These are phyloP conservation scores for Mycena citricolor DNA, from an alignment of 1,284 basidiomycete genomes.

Conservation along the genomic window DNA sequence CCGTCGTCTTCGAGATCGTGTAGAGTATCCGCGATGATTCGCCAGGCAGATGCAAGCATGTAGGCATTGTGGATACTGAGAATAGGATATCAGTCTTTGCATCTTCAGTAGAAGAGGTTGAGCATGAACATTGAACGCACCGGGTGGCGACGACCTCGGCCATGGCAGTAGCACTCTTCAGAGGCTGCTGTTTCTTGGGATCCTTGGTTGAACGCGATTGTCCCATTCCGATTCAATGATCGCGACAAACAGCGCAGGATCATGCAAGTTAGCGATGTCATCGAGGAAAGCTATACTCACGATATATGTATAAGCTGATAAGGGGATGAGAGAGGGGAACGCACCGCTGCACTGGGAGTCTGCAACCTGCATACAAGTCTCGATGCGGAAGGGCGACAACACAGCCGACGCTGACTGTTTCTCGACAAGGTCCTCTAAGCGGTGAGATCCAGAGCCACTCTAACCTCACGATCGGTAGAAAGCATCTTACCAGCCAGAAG, in stretches of 20 bases:
- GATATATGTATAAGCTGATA: slow-evolving; percentile 1
- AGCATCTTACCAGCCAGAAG: slow-evolving; percentile 66
- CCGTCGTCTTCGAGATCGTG: slow-evolving; percentile 52
- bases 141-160: slow-evolving; percentile 58
- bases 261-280: slow-evolving; percentile 61
- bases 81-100: slow-evolving; percentile 6
- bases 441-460: slow-evolving; percentile 19
- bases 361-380: slow-evolving; percentile 60
- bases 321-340: not conserved
- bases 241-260: slow-evolving; percentile 57
- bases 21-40: slow-evolving; percentile 56
- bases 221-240: slow-evolving; percentile 54
- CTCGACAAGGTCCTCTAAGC: slow-evolving; percentile 61
- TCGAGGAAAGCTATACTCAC: slow-evolving; percentile 55
- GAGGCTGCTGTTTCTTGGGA: slow-evolving; percentile 33
- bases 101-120: not conserved
- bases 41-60: slow-evolving; percentile 76
- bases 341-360: slow-evolving; percentile 69
- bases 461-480: no score
- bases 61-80: slow-evolving; percentile 73
- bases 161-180: slow-evolving; percentile 47
- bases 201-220: slow-evolving; percentile 42
- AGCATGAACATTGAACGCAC: slow-evolving; percentile 47
- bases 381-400: slow-evolving; percentile 61
- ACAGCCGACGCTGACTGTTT: slow-evolving; percentile 55